Evolutionary conservation across 106 monocot genomes (phyloP).

Genomic region (Acorus gramineus): DNA sequence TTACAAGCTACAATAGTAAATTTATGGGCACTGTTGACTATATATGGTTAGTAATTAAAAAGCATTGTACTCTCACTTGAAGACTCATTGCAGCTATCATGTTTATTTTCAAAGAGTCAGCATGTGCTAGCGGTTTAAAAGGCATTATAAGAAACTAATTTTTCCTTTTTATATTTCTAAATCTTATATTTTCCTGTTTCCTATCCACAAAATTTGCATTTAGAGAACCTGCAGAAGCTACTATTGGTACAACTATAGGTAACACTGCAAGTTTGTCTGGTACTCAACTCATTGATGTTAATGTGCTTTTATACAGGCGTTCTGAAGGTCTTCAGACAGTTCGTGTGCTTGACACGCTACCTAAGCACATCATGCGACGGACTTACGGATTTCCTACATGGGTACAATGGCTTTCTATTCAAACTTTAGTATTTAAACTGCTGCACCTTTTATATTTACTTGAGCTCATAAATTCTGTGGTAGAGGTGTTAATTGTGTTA

Average conservation of each 20-base stretch:
- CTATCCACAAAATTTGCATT: too few species aligned
- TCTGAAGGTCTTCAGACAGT: conserved; percentile 58
- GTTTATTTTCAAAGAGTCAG: not conserved
- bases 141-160: too few species aligned
- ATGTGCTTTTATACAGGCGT: conserved; percentile 23
- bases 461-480: too few species aligned
- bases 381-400: conserved; percentile 58
- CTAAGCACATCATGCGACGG: conserved; percentile 43
- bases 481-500: too few species aligned
- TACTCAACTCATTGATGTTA: not conserved
- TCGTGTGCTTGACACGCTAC: conserved; percentile 60
- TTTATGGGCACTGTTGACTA: conserved; percentile 96
- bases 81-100: not conserved
- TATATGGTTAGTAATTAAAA: conserved; percentile 55
- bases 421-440: too few species aligned
- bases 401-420: conserved; percentile 11
- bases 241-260: too few species aligned
- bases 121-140: not conserved
- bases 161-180: too few species aligned
- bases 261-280: too few species aligned
- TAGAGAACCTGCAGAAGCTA: too few species aligned
- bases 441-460: too few species aligned
- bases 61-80: not conserved
- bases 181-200: too few species aligned
- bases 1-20: conserved; percentile 65